These are phyloP conservation scores for Salix caprea DNA, from an alignment of 345 rosid genomes.

Conservation along the genomic window DNA sequence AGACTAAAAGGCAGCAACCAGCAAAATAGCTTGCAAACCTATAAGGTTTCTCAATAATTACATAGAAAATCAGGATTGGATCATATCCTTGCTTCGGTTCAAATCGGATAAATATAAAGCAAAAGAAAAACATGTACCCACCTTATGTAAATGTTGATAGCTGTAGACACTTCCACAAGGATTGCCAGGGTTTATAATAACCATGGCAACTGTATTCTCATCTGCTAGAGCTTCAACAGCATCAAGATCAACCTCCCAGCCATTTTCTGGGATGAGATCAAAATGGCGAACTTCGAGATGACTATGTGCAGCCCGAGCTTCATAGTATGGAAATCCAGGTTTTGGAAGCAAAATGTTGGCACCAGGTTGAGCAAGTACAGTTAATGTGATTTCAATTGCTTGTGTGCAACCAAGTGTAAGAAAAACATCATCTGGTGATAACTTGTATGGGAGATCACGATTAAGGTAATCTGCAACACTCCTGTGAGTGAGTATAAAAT, in stretches of 20 bases:
- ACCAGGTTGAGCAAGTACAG: constrained; percentile 25
- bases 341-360: constrained; percentile 32
- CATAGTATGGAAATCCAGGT: constrained; percentile 35
- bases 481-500: constrained; percentile 9
- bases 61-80: no score
- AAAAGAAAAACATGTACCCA: neutral
- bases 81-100: no score
- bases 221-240: constrained; percentile 25
- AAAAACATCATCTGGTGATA: constrained; percentile 32
- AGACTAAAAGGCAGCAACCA: no score
- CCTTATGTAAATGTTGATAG: constrained; percentile 42
- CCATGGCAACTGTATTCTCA: constrained; percentile 26
- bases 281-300: constrained; percentile 25
- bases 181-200: constrained; percentile 44
- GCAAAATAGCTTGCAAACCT: no score
- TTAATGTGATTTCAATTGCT: constrained; percentile 21
- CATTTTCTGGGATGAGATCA: constrained; percentile 32
- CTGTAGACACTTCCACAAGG: constrained; percentile 52
- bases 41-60: no score
- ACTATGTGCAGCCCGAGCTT: constrained; percentile 7
- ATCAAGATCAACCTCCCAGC: constrained; percentile 38
- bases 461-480: constrained; percentile 32
- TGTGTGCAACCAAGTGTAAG: constrained; percentile 27
- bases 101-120: no score
- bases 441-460: constrained; percentile 20